Base-by-base conservation (phyloP, 129 eudicot species). In the Mikania micrantha region DNA sequence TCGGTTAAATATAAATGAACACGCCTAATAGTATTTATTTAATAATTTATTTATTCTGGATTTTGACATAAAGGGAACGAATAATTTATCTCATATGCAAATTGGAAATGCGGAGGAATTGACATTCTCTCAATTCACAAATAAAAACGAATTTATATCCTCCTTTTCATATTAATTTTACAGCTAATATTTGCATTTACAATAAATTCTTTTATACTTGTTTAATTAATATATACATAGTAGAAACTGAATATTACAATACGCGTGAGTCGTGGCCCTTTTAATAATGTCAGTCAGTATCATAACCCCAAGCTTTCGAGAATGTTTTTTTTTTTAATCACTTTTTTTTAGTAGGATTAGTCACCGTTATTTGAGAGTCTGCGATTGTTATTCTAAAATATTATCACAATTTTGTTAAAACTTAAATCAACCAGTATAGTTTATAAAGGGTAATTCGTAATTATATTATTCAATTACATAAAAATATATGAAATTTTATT, bases 211-310 rank as follows among this genome's bases (percentile, higher is more conserved):
- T 69, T 2, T 1, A 41, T 13, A 16, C 7, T 64, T 38, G n/a
- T 13, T 69, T 4, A 13, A n/a, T n/a, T n/a, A n/a, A n/a, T n/a
- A n/a, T n/a, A 39, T 21, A 42, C 20, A 45, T 21, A 71, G 20
- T 13, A 41, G 9, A 74, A 54, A 32, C 50, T 40, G 73, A 74
- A 74, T 74, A 74, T 66, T 66, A 31, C 34, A 31, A 66, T 42
- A 41, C 79, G 79, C 79, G 79, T 74, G 56, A 71, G n/a, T n/a
- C n/a, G n/a, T n/a, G n/a, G n/a, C 39, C 20, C 28, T 24, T 63
- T 63, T 35, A 28, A 24, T 24, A 17, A 25, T 13, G 53, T 49
- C 61, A 19, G 53, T 49, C 61, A 19, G 5, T 19, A 52, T 64
- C 57, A 27, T 44, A 40, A 29, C 5, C 60, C 13, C 42, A 25